Base-by-base conservation (phyloP, 2,329 filamentous ascomycete species). In the Botrytis tulipae region DNA sequence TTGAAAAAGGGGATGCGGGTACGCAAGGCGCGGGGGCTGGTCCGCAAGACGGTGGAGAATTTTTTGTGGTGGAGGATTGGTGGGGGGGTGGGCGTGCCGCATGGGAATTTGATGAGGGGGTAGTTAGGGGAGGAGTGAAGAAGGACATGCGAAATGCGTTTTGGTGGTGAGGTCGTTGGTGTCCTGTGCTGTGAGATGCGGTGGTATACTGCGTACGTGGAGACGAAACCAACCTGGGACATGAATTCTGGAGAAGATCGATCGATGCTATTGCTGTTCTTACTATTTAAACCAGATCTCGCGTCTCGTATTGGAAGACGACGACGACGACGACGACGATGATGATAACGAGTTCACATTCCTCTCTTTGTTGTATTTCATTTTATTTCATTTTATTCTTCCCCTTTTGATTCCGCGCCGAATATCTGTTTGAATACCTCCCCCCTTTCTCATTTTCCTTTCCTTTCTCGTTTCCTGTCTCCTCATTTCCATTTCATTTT, bases 21-120 rank as follows among this genome's bases (percentile, higher is more conserved):
- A 1, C 2, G 32, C 18, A 73, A 61, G 63, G 71, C 63, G 22
- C 4, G 48, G 54, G 29, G 4, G 1, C 18, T 61, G 16, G 63
- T 69, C 0, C 32, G 44, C 40, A 69, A 73, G 42, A 25, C 22
- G 12, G 18, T 73, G 32, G 71, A 73, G 40, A 73, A 73, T 61
- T 73, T 69, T 22, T 46, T 61, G 35, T 61, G 35, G 37, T 73
- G 63, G 71, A 73, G 71, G 46, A 25, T 73, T 3, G n/a, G n/a
- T 0, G 60, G 60, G 3, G 46, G 22, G 3, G 8, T 20, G 1
- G 48, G 22, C 5, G 20, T 25, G 8, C 37, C 61, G 14, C 46
- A 72, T 72, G 44, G n/a, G 22, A 22, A 25, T 18, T 57, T 72
- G 46, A 44, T 59, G 59, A 29, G 18, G 18, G 59, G 69, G 18